Evolutionary conservation across 1,139 yeast species (phyloP), one percentile per base, ranked within the genome.

Genomic region (Wickerhamomyces sp.): DNA sequence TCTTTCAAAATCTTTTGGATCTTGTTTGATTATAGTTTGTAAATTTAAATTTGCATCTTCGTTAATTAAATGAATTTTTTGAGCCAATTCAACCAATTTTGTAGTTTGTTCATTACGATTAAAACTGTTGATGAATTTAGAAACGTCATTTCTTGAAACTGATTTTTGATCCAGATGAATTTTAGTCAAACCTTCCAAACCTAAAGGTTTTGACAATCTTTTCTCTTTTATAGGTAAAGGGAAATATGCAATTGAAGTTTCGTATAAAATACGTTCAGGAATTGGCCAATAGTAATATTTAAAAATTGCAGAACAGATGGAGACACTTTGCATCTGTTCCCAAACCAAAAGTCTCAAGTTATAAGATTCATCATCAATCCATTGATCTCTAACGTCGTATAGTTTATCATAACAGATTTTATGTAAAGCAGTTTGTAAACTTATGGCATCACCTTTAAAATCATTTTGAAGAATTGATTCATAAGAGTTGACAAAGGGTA

Each of bases 271-370:
- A 23, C 48, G 31, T 33, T 53, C 55, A 6, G 58, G 58, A 10
- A 43, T 39, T 7, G 47, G 40, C 38, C 45, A 40, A 30, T 44
- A 49, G 35, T 40, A 51, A 36, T 49, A 44, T 33, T 46, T 49
- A 41, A 42, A 50, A 23, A 52, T 45, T 4, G 57, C 49, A 2
- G 55, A 41, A 28, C 58, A 54, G n/a, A 47, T 41, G 6, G 46
- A 52, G 33, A 52, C 44, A n/a, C 41, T 35, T 40, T 52, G 52
- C 23, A 52, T 19, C 24, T 54, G 55, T 31, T 54, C 55, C 30
- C 37, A 45, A 16, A 44, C 47, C 19, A 31, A 39, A 6, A 48
- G 6, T 19, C 40, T 36, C 23, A 34, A 39, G 2, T 30, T 23
- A 27, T 40, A 36, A 14, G 40, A 33, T 33, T 46, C 45, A 8